These are phyloP conservation scores for Casuarina glauca DNA, from an alignment of 306 rosid genomes.

Conservation along the genomic window DNA sequence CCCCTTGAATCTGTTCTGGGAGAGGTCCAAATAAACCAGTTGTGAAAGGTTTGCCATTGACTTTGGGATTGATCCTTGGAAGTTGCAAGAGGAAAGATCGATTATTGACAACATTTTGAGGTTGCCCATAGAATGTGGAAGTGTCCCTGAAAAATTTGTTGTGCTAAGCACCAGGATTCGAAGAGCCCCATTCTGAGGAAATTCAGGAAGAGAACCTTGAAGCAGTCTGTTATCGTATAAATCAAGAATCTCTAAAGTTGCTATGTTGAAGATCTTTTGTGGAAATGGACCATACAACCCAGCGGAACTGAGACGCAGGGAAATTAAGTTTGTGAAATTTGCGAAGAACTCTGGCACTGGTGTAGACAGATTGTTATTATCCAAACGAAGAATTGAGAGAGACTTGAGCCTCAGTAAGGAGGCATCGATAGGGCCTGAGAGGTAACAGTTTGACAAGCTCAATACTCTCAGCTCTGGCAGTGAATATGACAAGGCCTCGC, in stretches of 20 bases:
- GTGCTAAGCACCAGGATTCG: not conserved
- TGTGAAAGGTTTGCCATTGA: not conserved
- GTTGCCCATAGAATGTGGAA: conserved; percentile 6
- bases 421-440: conserved; percentile 9
- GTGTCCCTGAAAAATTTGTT: not conserved
- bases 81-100: not conserved
- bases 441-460: not conserved
- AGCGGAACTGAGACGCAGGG: not conserved
- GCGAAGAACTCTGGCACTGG: not conserved
- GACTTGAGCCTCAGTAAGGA: conserved; percentile 2
- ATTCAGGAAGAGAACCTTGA: conserved; percentile 15
- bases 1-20: not conserved
- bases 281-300: conserved; percentile 7
- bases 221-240: not conserved
- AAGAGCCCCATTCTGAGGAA: conserved; percentile 7
- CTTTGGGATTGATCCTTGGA: conserved; percentile 2
- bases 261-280: conserved; percentile 1
- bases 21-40: not conserved
- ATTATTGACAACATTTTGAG: not conserved
- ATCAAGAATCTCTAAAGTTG: not conserved
- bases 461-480: conserved; percentile 1
- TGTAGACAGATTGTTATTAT: not conserved
- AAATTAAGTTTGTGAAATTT: not conserved
- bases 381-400: not conserved
- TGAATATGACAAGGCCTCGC: not conserved